Evolutionary conservation across 1,284 basidiomycete species (phyloP), one percentile per base, ranked within the genome.

Genomic region (Apiotrichum domesticum): DNA sequence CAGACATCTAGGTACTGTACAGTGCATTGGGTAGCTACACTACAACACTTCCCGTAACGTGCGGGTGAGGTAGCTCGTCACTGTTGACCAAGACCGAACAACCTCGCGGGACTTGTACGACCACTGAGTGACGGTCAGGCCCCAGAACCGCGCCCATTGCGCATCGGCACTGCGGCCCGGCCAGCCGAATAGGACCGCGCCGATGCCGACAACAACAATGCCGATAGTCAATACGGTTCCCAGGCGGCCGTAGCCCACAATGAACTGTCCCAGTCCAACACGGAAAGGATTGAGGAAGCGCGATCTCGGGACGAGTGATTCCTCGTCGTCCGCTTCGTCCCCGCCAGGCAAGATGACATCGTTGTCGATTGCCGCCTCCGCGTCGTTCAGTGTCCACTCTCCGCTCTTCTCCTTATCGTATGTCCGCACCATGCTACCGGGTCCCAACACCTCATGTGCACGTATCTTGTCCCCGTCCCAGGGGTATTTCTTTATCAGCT

Each of bases 381-480:
- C 59, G 33, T 58, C 57, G 4, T 52, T 46, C 8, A 63, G 51
- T 14, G 55, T 60, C 56, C 52, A 66, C 32, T n/a, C 52, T 11
- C 50, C 54, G 13, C 62, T 46, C 34, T 51, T 44, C 49, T 71
- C 68, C 15, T 40, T 34, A 6, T 58, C 58, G 55, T 73, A 78
- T 9, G 70, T 77, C 21, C 44, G 46, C 8, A 77, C 68, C 4
- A 70, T 69, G 52, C 72, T 74, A 0, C 66, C 66, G 1, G 56
- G 50, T 0, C 74, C 75, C 59, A 78, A 58, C 34, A 78, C 66
- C 41, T 76, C 71, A 15, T 45, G 48, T 2, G 71, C 73, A 3
- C 66, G 62, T 2, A 78, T 66, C 1, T 52, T 53, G 1, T 62
- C 49, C 6, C 71, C 69, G 45, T 71, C 65, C 60, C 65, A 73